Evolutionary conservation across 2,329 filamentous ascomycete genomes (phyloP), one percentile per base, ranked within the genome.

Genomic region (Aureobasidium subglaciale): DNA sequence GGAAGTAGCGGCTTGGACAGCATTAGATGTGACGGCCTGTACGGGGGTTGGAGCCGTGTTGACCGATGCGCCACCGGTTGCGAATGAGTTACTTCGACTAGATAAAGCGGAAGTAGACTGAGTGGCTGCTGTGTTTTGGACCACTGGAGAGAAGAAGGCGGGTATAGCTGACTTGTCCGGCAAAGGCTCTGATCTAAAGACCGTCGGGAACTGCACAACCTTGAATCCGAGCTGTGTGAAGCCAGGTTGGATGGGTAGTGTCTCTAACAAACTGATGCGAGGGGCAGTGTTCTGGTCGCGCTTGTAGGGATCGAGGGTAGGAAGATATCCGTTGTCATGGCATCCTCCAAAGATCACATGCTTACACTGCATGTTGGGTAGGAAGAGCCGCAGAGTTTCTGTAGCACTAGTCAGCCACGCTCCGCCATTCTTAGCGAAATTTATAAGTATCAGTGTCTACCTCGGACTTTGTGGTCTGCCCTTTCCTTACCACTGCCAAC

Each of bases 291-390:
- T 55, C 27, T 63, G 54, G 53, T 76, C 69, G 58, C 73, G 69
- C 49, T 73, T 73, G 64, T 75, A 75, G 11, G 70, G 67, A 49
- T 75, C 73, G 46, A 77, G 68, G 24, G 72, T 72, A 20, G 72
- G 66, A 29, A 76, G 67, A 52, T 70, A 84, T 49, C 78, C 77
- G 22, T 72, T 72, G 61, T 85, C 80, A 60, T 85, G 81, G 62
- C 82, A 85, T 35, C 77, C 81, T 5, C 81, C 83, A 56, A 84
- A 81, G 63, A 80, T 81, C 32, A 86, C 82, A 63, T 84, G 82
- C 61, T 80, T 81, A 70, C 83, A 86, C 62, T 84, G 79, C 3
- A 74, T 69, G 61, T 80, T 81, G 43, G 82, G 77, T 29, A 75
- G 75, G 59, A 81, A 83, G 1, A 83, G 70, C 4, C 73, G 70